phyloP scores from a whole-genome alignment of 2,329 filamentous ascomycete species.

The Immersiporthe knoxdaviesiana region DNA sequence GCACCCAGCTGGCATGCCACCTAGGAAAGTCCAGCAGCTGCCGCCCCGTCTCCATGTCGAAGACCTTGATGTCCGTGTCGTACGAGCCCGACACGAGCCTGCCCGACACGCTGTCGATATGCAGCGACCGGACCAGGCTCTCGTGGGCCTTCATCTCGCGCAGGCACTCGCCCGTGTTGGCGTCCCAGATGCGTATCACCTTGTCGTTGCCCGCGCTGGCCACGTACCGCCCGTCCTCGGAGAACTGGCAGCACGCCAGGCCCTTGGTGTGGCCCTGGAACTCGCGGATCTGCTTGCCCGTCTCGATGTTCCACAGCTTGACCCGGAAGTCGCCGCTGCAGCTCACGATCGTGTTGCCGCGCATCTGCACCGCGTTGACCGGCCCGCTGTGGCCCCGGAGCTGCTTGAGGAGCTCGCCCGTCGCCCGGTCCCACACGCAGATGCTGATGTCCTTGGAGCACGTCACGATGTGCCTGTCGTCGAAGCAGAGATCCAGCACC shows the following conservation, averaged over 20 bases:
- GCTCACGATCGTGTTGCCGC: slow-evolving; percentile 88
- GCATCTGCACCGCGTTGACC: slow-evolving; percentile 94
- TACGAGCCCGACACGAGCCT: slow-evolving; percentile 91
- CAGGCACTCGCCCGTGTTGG: slow-evolving; percentile 83
- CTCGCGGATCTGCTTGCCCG: slow-evolving; percentile 85
- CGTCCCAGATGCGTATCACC: slow-evolving; percentile 94
- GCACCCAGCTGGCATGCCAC: slow-evolving; percentile 96
- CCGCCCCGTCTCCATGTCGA: slow-evolving; percentile 79
- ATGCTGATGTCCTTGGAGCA: slow-evolving; percentile 96
- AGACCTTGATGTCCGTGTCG: slow-evolving; percentile 94
- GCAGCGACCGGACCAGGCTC: slow-evolving; percentile 84
- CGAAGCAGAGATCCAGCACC: slow-evolving; percentile 91
- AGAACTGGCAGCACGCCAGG: slow-evolving; percentile 94
- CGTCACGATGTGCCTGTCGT: slow-evolving; percentile 89
- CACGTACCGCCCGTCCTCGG: slow-evolving; percentile 90
- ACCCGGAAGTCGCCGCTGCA: slow-evolving; percentile 93
- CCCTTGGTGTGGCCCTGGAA: slow-evolving; percentile 90
- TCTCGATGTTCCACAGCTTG: slow-evolving; percentile 93
- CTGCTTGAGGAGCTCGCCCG: slow-evolving; percentile 74
- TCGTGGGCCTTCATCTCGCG: slow-evolving; percentile 81
- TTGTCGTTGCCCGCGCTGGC: slow-evolving; percentile 95
- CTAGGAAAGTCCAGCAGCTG: slow-evolving; percentile 84
- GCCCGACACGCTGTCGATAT: slow-evolving; percentile 85
- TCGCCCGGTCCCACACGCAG: slow-evolving; percentile 89
- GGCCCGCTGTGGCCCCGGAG: slow-evolving; percentile 86